A percentile compares a stretch with the other conserved stretches of the same genome.
Evolutionary conservation across 768 basidiomycete genomes (phyloP).

Genomic region (Russula sp.): DNA sequence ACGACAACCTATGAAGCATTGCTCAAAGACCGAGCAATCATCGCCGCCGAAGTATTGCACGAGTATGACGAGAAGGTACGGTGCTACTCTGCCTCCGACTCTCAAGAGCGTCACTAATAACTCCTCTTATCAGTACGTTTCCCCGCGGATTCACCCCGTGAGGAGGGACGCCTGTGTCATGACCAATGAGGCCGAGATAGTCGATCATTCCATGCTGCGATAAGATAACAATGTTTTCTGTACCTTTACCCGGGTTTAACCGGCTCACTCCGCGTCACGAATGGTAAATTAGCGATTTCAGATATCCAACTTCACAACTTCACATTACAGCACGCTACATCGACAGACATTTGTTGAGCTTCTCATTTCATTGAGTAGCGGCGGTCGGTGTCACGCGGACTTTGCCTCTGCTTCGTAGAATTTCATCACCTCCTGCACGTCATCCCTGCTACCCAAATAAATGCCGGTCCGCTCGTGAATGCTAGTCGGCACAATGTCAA

Average conservation of each 20-base stretch:
- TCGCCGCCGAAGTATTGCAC: constrained; percentile 74
- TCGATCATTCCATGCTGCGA: constrained; percentile 38
- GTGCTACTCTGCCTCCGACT: constrained; percentile 22
- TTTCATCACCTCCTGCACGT: constrained; percentile 84
- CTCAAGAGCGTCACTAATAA: not conserved
- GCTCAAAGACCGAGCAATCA: constrained; percentile 67
- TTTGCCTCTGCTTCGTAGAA: constrained; percentile 53
- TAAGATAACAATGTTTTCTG: not conserved
- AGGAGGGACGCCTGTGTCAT: constrained; percentile 75
- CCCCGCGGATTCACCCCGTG: constrained; percentile 73
- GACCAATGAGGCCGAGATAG: constrained; percentile 80
- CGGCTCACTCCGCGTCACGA: not conserved
- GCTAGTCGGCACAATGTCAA: constrained; percentile 79
- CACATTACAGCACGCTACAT: not conserved
- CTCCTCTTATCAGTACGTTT: constrained; percentile 55
- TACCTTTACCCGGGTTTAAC: not conserved
- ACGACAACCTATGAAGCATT: constrained; percentile 54
- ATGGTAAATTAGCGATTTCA: not conserved
- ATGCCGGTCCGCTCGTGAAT: constrained; percentile 94
- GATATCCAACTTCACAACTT: not conserved
- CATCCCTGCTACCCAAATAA: constrained; percentile 90
- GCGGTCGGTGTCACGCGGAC: constrained; percentile 6
- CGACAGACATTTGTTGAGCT: not conserved
- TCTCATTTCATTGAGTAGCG: not conserved
- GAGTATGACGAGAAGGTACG: constrained; percentile 75